Evolutionary conservation across 805 yeast genomes (phyloP).

Genomic region (Suhomyces sp.): DNA sequence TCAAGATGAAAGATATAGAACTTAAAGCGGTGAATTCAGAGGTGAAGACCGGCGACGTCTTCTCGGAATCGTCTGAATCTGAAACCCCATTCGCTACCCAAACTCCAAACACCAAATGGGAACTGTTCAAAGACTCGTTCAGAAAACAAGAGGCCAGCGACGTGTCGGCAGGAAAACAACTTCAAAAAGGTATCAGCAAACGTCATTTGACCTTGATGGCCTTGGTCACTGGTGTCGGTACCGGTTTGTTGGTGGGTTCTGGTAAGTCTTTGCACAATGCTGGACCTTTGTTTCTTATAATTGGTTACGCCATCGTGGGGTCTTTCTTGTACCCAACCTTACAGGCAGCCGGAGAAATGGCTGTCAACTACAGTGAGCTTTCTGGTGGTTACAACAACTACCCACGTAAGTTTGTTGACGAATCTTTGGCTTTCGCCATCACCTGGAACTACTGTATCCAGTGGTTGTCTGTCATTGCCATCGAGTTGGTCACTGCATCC

Average conservation of each 20-base stretch:
- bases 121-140: conserved; percentile 28
- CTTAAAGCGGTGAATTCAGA: conserved; percentile 16
- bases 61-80: conserved; percentile 11
- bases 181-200: conserved; percentile 33
- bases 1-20: conserved; percentile 12
- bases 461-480: conserved; percentile 60
- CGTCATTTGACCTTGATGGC: conserved; percentile 40
- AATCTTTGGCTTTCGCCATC: conserved; percentile 55
- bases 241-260: conserved; percentile 42
- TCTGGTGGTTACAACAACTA: conserved; percentile 65
- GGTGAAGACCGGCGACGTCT: conserved; percentile 9
- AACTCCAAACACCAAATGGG: conserved; percentile 18
- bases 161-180: conserved; percentile 18
- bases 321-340: conserved; percentile 37
- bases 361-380: conserved; percentile 54
- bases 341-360: conserved; percentile 48
- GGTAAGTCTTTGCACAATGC: conserved; percentile 35
- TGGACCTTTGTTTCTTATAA: conserved; percentile 33
- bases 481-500: conserved; percentile 63
- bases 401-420: conserved; percentile 52
- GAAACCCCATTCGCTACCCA: conserved; percentile 11
- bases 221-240: conserved; percentile 39
- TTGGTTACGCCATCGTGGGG: conserved; percentile 35
- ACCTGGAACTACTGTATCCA: conserved; percentile 64
- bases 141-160: conserved; percentile 15